Evolutionary conservation across 78 protist genomes (phyloP).

Genomic region (Isochrysis galbana): DNA sequence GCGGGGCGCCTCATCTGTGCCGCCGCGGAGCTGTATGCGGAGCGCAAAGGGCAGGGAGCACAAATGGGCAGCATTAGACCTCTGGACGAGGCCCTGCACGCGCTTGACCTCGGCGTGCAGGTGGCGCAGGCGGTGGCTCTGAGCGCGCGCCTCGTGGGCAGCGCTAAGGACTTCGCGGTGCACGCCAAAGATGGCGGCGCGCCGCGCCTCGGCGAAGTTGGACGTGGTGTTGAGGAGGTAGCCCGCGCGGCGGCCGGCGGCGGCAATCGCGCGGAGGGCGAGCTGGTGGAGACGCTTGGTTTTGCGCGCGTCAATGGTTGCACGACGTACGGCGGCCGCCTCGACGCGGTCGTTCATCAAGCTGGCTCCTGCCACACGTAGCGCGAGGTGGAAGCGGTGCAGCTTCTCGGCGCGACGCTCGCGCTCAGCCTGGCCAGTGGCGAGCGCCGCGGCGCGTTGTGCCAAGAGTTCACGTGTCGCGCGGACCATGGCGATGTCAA

Average conservation of each 20-base stretch:
- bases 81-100: too few relatives aligned
- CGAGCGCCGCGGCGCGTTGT: not conserved
- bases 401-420: not conserved
- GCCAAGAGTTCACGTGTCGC: not conserved
- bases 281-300: not conserved
- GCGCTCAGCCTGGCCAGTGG: not conserved
- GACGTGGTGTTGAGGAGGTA: too few relatives aligned
- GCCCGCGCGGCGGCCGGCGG: not conserved
- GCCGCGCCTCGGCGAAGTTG: too few relatives aligned
- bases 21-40: too few relatives aligned
- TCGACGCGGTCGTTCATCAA: not conserved
- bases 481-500: not conserved
- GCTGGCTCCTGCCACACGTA: not conserved
- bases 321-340: not conserved
- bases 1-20: too few relatives aligned
- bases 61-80: too few relatives aligned
- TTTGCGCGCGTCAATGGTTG: not conserved
- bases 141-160: too few relatives aligned
- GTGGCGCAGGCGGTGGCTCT: too few relatives aligned
- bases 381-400: not conserved
- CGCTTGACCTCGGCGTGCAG: too few relatives aligned
- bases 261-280: not conserved
- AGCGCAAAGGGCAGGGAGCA: too few relatives aligned
- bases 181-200: too few relatives aligned
- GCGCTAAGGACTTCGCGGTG: too few relatives aligned